A percentile compares a stretch with the other conserved stretches of the same genome.
phyloP scores from a whole-genome alignment of 2,329 filamentous ascomycete species.

The Fusarium globosum region DNA sequence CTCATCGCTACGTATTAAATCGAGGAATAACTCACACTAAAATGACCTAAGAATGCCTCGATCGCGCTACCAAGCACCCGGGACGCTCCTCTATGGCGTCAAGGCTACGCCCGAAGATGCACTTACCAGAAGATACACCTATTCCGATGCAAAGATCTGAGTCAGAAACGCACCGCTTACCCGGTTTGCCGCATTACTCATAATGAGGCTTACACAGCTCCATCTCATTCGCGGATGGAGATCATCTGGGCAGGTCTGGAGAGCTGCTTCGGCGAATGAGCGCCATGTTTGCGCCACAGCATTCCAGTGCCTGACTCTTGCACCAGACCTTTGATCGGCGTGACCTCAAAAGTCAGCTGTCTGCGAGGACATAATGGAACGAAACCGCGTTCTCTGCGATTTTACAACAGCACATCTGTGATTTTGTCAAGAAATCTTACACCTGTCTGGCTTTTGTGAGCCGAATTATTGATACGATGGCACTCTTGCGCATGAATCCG shows the following conservation, averaged over 20 bases:
- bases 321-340: neutral
- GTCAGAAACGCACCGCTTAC: neutral
- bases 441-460: neutral
- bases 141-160: fast-evolving
- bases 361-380: neutral
- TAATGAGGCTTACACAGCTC: neutral
- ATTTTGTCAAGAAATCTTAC: neutral
- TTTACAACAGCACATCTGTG: fast-evolving
- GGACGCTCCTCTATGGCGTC: neutral
- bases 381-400: no score
- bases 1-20: fast-evolving
- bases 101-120: neutral
- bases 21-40: neutral
- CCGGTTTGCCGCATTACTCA: neutral
- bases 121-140: fast-evolving
- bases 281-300: neutral
- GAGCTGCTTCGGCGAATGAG: neutral
- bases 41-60: neutral
- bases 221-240: neutral
- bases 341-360: neutral
- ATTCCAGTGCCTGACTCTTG: neutral
- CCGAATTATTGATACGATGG: fast-evolving
- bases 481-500: neutral
- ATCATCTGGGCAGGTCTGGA: neutral
- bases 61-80: neutral